Evolutionary conservation across 768 basidiomycete genomes (phyloP).

Genomic region (Bullera alba): DNA sequence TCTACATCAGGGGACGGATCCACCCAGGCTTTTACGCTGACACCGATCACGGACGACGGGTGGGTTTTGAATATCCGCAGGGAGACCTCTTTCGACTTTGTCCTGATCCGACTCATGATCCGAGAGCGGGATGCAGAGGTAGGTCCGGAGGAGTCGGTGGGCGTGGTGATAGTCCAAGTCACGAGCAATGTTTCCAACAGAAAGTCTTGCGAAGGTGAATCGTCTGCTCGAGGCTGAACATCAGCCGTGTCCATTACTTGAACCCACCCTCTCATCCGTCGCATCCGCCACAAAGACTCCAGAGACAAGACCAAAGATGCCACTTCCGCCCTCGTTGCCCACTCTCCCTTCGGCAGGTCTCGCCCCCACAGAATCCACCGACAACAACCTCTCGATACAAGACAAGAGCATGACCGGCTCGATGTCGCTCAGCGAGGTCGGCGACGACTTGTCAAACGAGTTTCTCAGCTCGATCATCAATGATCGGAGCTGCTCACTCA

Average conservation of each 20-base stretch:
- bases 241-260: conserved; percentile 1
- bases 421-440: conserved; percentile 41
- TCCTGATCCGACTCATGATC: conserved; percentile 60
- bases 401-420: conserved; percentile 71
- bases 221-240: conserved; percentile 56
- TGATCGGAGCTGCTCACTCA: conserved; percentile 62
- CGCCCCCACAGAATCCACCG: conserved; percentile 49
- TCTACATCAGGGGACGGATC: conserved; percentile 49
- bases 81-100: conserved; percentile 67
- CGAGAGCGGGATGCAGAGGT: conserved; percentile 35
- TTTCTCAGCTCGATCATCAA: conserved; percentile 49
- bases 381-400: conserved; percentile 60
- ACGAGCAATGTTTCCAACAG: conserved; percentile 62
- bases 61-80: conserved; percentile 79
- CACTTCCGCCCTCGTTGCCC: conserved; percentile 48
- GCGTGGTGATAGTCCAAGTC: conserved; percentile 56
- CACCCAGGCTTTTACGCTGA: conserved; percentile 71
- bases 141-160: neutral
- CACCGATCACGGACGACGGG: conserved; percentile 74
- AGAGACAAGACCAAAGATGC: conserved; percentile 82
- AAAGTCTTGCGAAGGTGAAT: conserved; percentile 73
- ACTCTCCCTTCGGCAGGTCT: conserved; percentile 18
- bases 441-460: conserved; percentile 11
- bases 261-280: conserved; percentile 23
- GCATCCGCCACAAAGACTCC: conserved; percentile 78